A percentile compares a stretch with the other conserved stretches of the same genome.
These are phyloP conservation scores for Arthrobotrys sphaeroides DNA, from an alignment of 2,329 filamentous ascomycete species.

Conservation along the genomic window DNA sequence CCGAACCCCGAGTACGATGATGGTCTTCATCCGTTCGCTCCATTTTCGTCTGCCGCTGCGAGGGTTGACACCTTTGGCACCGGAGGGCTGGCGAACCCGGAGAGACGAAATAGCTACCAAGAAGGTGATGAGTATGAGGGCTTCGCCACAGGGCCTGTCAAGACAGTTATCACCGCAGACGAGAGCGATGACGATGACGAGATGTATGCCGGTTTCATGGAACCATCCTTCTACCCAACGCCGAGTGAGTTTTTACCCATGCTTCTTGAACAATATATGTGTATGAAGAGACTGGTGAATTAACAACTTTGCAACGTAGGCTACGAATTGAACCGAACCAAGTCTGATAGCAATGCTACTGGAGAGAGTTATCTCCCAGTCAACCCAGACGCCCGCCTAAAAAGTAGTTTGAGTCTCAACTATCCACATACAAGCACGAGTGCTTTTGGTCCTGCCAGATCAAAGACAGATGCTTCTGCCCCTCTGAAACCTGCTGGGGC, in stretches of 20 bases:
- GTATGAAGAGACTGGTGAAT: neutral
- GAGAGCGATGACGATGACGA: constrained; percentile 62
- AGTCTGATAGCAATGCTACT: constrained; percentile 46
- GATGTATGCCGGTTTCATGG: constrained; percentile 66
- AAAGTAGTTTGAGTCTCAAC: constrained; percentile 55
- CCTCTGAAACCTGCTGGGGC: constrained; percentile 54
- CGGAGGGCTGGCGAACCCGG: constrained; percentile 82
- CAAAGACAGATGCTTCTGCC: constrained; percentile 88
- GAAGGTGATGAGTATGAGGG: constrained; percentile 54
- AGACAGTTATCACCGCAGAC: constrained; percentile 78
- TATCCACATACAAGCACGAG: constrained; percentile 54
- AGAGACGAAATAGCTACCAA: constrained; percentile 41
- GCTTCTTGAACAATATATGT: neutral
- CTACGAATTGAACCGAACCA: constrained; percentile 48
- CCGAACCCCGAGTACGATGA: constrained; percentile 63
- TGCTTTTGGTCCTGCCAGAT: constrained; percentile 65
- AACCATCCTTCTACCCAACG: constrained; percentile 84
- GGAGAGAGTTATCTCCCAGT: constrained; percentile 38
- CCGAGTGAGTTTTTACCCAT: constrained; percentile 62
- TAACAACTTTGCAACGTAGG: constrained; percentile 28
- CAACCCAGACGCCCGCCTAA: constrained; percentile 49
- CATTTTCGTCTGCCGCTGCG: constrained; percentile 67
- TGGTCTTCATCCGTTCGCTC: constrained; percentile 68
- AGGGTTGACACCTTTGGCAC: constrained; percentile 88
- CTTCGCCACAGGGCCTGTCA: constrained; percentile 69